Evolutionary conservation across 495 filamentous ascomycete species (phyloP), one percentile per base, ranked within the genome.

Genomic region (Aspergillus conjunctus): DNA sequence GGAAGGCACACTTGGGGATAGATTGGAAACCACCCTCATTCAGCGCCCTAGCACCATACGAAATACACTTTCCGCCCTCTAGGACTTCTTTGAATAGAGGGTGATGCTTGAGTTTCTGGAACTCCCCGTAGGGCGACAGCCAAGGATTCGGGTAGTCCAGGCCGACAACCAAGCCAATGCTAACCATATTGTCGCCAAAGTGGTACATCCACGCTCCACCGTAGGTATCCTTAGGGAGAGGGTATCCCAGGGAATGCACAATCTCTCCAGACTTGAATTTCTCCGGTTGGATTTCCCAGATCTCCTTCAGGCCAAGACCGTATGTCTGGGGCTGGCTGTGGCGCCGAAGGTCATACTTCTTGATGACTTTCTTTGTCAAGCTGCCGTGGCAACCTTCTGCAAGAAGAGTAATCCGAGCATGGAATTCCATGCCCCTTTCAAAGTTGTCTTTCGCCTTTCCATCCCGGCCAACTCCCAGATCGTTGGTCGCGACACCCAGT

Each of bases 191-290:
- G 63, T 98, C 93, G 20, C 92, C 94, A 70, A 98, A 98, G 73
- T 99, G 94, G 67, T 99, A 99, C 87, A 99, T 91, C 89, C 90
- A 99, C 41, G 90, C 91, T 65, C 94, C 94, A 64, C 94, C 94
- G 63, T 99, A 99, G 4, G 92, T 96, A 71, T 97, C 88, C 67
- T 75, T 80, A 8, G 93, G 87, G 31, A 99, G 74, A 14, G 94
- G 94, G 69, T 96, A 98, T 14, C 94, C 94, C 88, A 99, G 86
- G 4, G 92, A 91, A 78, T 99, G 95, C 9, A 84, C 81, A 48
- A 97, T 83, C 72, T 95, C 83, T 46, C 94, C 94, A 61, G 90
- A 87, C 33, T 85, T 79, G 77, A 97, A 97, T 73, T 97, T 98
- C 68, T 93, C 91, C 0, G 95, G 93, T 68, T 89, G 83, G 17